Evolutionary conservation across 768 basidiomycete species (phyloP).

Genomic region (Clavaria fumosa): DNA sequence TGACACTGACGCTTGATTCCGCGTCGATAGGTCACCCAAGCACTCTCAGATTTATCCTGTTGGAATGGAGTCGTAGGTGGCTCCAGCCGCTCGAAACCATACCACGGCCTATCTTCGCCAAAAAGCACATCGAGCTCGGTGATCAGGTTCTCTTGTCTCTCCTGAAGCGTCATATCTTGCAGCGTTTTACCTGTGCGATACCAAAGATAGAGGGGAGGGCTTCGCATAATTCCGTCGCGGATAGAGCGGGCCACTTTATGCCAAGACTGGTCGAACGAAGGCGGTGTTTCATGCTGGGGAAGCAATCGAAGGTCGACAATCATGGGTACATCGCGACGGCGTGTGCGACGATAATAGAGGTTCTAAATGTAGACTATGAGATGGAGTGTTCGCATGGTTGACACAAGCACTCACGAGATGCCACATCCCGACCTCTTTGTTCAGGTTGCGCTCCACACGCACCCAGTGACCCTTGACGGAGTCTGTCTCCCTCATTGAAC

Average conservation of each 20-base stretch:
- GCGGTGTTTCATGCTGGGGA: conserved; percentile 35
- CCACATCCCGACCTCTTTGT: conserved; percentile 43
- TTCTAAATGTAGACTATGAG: conserved; percentile 20
- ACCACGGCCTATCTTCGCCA: conserved; percentile 75
- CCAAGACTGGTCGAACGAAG: conserved; percentile 32
- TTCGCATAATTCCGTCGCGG: conserved; percentile 42
- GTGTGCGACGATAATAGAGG: conserved; percentile 75
- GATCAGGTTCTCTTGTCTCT: conserved; percentile 43
- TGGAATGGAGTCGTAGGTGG: conserved; percentile 37
- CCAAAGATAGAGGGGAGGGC: conserved; percentile 58
- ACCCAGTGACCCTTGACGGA: conserved; percentile 82
- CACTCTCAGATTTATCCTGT: conserved; percentile 29
- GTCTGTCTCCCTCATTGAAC: conserved; percentile 54
- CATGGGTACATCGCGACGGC: conserved; percentile 66
- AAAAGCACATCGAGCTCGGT: conserved; percentile 88
- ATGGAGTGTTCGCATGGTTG: no score
- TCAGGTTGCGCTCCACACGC: conserved; percentile 68
- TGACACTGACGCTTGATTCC: conserved; percentile 53
- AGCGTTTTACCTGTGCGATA: conserved; percentile 57
- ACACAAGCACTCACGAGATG: conserved; percentile 33
- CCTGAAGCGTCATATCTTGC: conserved; percentile 39
- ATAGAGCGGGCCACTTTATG: conserved; percentile 44
- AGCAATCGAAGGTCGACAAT: conserved; percentile 61
- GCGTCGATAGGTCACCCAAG: conserved; percentile 51
- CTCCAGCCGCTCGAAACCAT: conserved; percentile 65